Base-by-base conservation (phyloP, 768 basidiomycete species). In the Suillus ampliporus region DNA sequence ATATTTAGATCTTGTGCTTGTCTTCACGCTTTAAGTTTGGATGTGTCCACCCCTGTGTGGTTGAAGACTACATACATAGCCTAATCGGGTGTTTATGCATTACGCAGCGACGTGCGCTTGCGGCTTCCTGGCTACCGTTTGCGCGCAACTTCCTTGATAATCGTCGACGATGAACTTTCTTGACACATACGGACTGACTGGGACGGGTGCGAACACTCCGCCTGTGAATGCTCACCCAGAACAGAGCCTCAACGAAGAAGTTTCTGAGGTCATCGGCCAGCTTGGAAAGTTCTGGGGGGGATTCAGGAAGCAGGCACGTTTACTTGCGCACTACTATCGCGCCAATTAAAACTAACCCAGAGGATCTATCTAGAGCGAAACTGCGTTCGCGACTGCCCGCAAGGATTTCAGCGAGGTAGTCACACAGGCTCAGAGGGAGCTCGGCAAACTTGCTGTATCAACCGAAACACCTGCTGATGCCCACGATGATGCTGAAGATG, bases 211-310 rank as follows among this genome's bases (percentile, higher is more conserved):
- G 17, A 76, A 76, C 8, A 83, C 86, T 5, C 83, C 86, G 19
- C 79, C 84, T 13, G 64, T 80, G n/a, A 64, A 61, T 26, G 70
- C 64, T 23, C 77, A 74, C 41, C 78, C 85, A 35, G 84, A 85
- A 61, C 82, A 73, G 46, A 85, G 82, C 61, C 78, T 97, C 48
- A 89, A 96, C 70, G 90, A 96, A 70, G 95, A 97, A 74, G 92
- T 97, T 15, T 84, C 84, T 2, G 90, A 97, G 69, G 95, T 95
- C 26, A 86, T 96, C 46, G 92, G 92, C n/a, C 90, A 93, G 69
- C 79, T 97, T 14, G 88, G 89, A 34, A 82, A 89, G 57, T 89
- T 95, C 72, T 97, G 95, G 95, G 94, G 94, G 50, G 91, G 93
- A 35, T 91, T 96, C 71, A 86, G 88, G 80, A 92, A 90, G 74